Base-by-base conservation (phyloP, 306 rosid species). In the Arachis stenosperma region DNA sequence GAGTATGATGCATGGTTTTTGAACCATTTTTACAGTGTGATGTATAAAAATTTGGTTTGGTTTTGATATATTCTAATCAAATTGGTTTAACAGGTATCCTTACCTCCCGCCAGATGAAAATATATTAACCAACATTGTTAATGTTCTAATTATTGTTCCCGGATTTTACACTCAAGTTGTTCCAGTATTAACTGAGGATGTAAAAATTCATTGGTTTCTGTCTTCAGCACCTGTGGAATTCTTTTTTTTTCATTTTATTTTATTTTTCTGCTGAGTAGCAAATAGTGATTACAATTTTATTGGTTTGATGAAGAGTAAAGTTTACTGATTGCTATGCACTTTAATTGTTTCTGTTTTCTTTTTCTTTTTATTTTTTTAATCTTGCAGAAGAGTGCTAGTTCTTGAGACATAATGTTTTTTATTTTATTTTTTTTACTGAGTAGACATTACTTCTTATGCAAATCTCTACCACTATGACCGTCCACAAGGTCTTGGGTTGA, bases 61-160 rank as follows among this genome's bases (percentile, higher is more conserved):
- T 80, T 69, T 82, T 3, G 60, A 43, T 73, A 60, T 56, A 61
- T 9, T 67, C 43, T 79, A 75, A 66, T 57, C 6, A 14, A 75
- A 57, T 68, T 68, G 67, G 17, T 71, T 61, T 81, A 27, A 39
- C 86, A 90, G 98, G 86, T 90, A 93, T 54, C 96, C 92, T 74
- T 94, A 94, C 81, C 98, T 97, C 62, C 92, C 97, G 47, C 98
- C 97, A 5, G 97, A 91, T 81, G 97, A 95, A 60, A 94, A 94
- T 83, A 94, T 94, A 69, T 81, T 91, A 76, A 89, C 96, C 69
- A 94, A 94, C 83, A 84, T 94, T 69, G 94, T 94, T 39, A 94
- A 94, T 83, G 91, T 97, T 71, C 85, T 94, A 41, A 91, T 94
- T 65, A 96, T 95, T 7, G 98, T 91, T 71, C 96, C 98, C 55